Percentiles rank a stretch among this genome's conserved stretches.
phyloP scores from a whole-genome alignment of 1,284 basidiomycete species.

The Tremellales sp. region DNA sequence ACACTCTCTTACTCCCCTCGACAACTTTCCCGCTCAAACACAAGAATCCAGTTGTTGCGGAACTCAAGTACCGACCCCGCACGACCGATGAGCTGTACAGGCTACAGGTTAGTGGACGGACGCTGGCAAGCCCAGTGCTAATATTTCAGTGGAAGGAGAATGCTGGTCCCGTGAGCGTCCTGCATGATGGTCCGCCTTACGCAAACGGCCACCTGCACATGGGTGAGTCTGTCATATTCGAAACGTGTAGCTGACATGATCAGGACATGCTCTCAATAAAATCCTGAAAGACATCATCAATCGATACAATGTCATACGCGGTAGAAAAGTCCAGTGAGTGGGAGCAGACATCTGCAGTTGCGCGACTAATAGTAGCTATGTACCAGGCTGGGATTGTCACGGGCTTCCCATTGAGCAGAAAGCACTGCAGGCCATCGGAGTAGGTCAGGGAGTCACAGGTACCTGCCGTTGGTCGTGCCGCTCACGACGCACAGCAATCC shows the following conservation, averaged over 20 bases:
- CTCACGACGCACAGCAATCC: constrained; percentile 23
- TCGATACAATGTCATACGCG: constrained; percentile 76
- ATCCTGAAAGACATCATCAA: constrained; percentile 95
- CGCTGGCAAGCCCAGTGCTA: background rate
- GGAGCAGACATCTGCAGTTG: background rate
- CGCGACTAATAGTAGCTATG: constrained; percentile 60
- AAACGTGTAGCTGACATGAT: background rate
- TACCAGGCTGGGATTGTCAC: constrained; percentile 98
- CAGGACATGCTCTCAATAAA: constrained; percentile 95
- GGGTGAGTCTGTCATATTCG: constrained; percentile 58
- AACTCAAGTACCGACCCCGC: constrained; percentile 56
- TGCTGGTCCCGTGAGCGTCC: constrained; percentile 66
- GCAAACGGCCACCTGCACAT: constrained; percentile 95
- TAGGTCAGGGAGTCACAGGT: constrained; percentile 38
- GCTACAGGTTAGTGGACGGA: constrained; percentile 77
- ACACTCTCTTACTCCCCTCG: constrained; percentile 77
- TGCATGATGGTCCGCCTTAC: constrained; percentile 97
- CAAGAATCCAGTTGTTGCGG: constrained; percentile 63
- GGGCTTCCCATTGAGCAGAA: constrained; percentile 96
- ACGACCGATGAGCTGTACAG: constrained; percentile 75
- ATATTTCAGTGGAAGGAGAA: constrained; percentile 48
- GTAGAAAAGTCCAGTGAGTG: constrained; percentile 74
- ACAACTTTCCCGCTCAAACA: constrained; percentile 75
- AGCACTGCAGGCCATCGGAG: constrained; percentile 70
- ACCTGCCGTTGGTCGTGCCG: background rate